These are phyloP conservation scores for Murraya paniculata DNA, from an alignment of 345 rosid genomes.

Conservation along the genomic window DNA sequence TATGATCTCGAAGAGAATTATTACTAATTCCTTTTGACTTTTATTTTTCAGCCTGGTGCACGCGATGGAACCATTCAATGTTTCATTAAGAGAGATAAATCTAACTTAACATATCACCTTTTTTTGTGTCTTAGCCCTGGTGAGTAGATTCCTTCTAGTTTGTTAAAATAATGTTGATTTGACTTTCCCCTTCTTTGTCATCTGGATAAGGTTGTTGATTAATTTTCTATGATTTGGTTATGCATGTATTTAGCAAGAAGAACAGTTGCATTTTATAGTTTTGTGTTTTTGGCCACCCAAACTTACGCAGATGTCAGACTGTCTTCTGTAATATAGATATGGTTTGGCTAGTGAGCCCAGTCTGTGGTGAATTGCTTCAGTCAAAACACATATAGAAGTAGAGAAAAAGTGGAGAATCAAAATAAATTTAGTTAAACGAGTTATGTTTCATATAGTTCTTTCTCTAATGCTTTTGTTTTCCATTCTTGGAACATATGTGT, in stretches of 20 bases:
- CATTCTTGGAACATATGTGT: neutral
- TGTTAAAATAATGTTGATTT: neutral
- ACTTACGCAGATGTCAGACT: neutral
- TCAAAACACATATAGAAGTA: neutral
- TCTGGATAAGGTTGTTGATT: neutral
- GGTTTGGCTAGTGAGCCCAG: neutral
- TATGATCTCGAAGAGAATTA: neutral
- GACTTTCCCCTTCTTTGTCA: neutral
- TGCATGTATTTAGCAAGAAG: neutral
- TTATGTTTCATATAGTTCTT: neutral
- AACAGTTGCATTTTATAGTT: neutral
- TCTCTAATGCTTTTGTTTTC: neutral
- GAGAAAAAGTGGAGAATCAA: neutral
- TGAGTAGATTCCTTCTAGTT: constrained; percentile 24
- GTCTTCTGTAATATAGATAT: neutral
- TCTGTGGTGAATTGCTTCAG: neutral
- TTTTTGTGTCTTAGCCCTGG: constrained; percentile 65
- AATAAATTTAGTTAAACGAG: neutral
- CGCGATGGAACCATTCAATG: constrained; percentile 59
- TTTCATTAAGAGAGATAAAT: constrained; percentile 65
- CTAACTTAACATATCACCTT: constrained; percentile 61
- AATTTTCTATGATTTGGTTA: neutral
- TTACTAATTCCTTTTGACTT: constrained; percentile 1
- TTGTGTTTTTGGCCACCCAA: neutral
- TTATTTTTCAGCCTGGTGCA: constrained; percentile 51